phyloP scores from a whole-genome alignment of 495 filamentous ascomycete genomes.

The Lindgomyces ingoldianus region DNA sequence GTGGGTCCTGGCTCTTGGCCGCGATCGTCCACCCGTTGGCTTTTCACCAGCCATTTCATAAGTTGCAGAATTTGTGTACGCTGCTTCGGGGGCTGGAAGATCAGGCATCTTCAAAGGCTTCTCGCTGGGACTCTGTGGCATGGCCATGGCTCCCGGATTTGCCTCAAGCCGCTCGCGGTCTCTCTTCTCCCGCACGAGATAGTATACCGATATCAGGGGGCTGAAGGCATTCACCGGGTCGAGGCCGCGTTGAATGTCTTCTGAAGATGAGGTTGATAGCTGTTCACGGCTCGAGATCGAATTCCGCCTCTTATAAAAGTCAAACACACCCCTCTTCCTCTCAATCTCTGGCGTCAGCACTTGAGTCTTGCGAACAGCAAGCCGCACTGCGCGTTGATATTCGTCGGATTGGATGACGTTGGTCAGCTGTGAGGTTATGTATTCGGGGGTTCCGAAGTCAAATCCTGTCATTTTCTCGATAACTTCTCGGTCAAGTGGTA shows the following conservation, averaged over 20 bases:
- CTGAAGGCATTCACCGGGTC: slow-evolving; percentile 94
- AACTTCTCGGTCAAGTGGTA: slow-evolving; percentile 81
- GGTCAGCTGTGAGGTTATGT: slow-evolving; percentile 77
- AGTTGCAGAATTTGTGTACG: slow-evolving; percentile 79
- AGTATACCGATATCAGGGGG: slow-evolving; percentile 91
- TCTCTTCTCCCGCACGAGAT: slow-evolving; percentile 90
- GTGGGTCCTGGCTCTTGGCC: slow-evolving; percentile 87
- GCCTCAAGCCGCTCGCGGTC: slow-evolving; percentile 72
- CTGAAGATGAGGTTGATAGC: slow-evolving; percentile 79
- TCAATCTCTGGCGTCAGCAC: slow-evolving; percentile 66
- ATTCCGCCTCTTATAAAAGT: slow-evolving; percentile 95
- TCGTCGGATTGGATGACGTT: slow-evolving; percentile 86
- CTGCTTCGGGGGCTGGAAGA: slow-evolving; percentile 78
- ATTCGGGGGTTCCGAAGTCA: slow-evolving; percentile 87
- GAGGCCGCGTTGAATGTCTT: slow-evolving; percentile 76
- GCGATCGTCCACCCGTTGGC: slow-evolving; percentile 71
- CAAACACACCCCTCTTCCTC: slow-evolving; percentile 83
- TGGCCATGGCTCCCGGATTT: slow-evolving; percentile 61
- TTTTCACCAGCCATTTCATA: slow-evolving; percentile 85
- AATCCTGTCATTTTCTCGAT: slow-evolving; percentile 96
- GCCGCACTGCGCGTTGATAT: slow-evolving; percentile 76
- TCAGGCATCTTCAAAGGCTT: slow-evolving; percentile 68
- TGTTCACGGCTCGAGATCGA: slow-evolving; percentile 86
- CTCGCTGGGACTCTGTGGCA: slow-evolving; percentile 60
- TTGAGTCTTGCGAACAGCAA: slow-evolving; percentile 63